Conservation (phyloP, 257 asterid genomes). For the Solanum piurae region DNA sequence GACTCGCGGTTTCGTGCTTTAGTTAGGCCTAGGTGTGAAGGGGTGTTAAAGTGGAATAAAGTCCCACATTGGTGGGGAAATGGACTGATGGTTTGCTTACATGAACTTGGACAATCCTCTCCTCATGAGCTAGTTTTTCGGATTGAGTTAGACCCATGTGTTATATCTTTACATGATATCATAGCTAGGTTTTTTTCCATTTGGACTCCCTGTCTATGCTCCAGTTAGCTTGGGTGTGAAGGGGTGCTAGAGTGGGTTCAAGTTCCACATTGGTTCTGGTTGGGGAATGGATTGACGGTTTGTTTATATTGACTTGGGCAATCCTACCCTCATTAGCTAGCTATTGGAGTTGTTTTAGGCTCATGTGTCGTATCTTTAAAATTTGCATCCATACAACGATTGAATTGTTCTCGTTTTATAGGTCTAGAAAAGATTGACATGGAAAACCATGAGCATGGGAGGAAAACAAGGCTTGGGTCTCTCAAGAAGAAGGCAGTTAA, state of each 20-base stretch:
- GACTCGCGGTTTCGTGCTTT: background rate
- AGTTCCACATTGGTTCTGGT: too few species aligned
- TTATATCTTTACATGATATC: too few species aligned
- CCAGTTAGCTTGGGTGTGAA: too few species aligned
- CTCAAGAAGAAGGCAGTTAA: slow-evolving; percentile 38
- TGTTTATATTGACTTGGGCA: too few species aligned
- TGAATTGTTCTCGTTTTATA: background rate
- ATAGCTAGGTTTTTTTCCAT: too few species aligned
- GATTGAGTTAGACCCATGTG: background rate
- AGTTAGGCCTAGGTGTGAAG: background rate
- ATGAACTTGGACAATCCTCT: too few species aligned
- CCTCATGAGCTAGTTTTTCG: background rate
- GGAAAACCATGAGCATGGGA: slow-evolving; percentile 18
- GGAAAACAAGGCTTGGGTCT: slow-evolving; percentile 41
- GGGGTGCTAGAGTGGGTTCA: too few species aligned
- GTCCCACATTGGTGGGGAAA: background rate
- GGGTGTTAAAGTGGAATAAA: background rate
- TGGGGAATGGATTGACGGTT: too few species aligned
- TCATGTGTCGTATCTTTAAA: background rate
- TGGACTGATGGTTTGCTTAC: background rate
- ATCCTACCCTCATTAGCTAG: too few species aligned
- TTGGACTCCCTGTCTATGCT: too few species aligned
- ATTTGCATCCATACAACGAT: background rate
- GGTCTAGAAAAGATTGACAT: slow-evolving; percentile 31
- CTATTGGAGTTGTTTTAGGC: too few species aligned